Evolutionary conservation across 257 asterid genomes (phyloP).

Genomic region (Plantago ovata): DNA sequence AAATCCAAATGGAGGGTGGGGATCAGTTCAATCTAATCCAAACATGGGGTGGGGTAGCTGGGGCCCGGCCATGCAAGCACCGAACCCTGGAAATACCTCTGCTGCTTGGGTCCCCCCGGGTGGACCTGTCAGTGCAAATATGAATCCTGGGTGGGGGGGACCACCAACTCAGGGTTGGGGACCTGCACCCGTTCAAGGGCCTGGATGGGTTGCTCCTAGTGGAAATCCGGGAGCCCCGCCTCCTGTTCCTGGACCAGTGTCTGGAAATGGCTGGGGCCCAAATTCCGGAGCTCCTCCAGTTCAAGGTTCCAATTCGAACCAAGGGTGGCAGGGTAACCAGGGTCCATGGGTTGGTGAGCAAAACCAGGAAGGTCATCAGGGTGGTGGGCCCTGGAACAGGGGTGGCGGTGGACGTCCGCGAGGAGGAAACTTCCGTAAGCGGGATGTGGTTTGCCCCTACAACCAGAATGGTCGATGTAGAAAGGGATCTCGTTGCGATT

Average conservation of each 20-base stretch:
- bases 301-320: slow-evolving; percentile 48
- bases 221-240: slow-evolving; percentile 34
- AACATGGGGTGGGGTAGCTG: slow-evolving; percentile 69
- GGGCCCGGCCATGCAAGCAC: slow-evolving; percentile 51
- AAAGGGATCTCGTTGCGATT: slow-evolving; percentile 76
- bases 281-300: slow-evolving; percentile 40
- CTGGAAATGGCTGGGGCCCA: slow-evolving; percentile 47
- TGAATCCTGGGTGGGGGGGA: slow-evolving; percentile 51
- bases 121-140: slow-evolving; percentile 38
- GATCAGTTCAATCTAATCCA: slow-evolving; percentile 43
- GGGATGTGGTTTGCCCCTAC: slow-evolving; percentile 57
- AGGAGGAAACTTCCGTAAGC: slow-evolving; percentile 23
- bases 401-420: slow-evolving; percentile 45
- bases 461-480: slow-evolving; percentile 56
- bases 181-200: slow-evolving; percentile 17
- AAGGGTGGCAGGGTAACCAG: slow-evolving; percentile 55
- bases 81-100: slow-evolving; percentile 38
- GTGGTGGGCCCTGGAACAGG: slow-evolving; percentile 67
- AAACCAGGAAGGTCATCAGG: slow-evolving; percentile 43
- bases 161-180: slow-evolving; percentile 45
- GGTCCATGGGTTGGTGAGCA: slow-evolving; percentile 54
- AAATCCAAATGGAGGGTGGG: slow-evolving; percentile 60
- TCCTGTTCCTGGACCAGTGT: slow-evolving; percentile 37
- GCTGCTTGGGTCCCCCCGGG: slow-evolving; percentile 57
- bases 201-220: slow-evolving; percentile 40